These are phyloP conservation scores for Cyclotella choctawhatcheeana DNA, from an alignment of 108 stramenopile species.

Conservation along the genomic window DNA sequence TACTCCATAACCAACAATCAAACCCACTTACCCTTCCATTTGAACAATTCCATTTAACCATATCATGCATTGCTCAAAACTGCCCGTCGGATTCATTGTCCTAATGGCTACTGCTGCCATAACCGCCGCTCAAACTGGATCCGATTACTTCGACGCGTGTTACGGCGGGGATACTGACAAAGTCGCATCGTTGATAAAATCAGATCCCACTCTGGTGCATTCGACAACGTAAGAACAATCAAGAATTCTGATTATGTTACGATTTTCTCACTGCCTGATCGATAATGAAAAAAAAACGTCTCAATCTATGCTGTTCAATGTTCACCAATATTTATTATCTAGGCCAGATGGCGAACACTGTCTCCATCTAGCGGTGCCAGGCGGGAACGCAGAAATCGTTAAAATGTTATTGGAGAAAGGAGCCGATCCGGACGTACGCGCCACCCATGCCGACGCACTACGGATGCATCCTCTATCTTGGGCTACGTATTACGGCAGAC, in stretches of 20 bases:
- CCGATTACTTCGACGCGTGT: slow-evolving; percentile 30
- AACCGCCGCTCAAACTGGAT: no score
- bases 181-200: background rate
- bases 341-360: slow-evolving; percentile 75
- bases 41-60: no score
- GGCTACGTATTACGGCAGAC: slow-evolving; percentile 79
- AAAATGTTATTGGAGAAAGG: slow-evolving; percentile 58
- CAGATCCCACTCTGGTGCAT: slow-evolving; percentile 15
- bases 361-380: slow-evolving; percentile 74
- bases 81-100: no score
- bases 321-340: no score
- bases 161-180: slow-evolving; percentile 8
- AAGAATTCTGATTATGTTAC: background rate
- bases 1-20: no score
- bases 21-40: no score
- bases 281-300: no score
- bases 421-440: slow-evolving; percentile 80
- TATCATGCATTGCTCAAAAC: no score
- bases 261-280: background rate
- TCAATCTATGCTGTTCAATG: no score
- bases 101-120: no score
- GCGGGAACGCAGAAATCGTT: slow-evolving; percentile 59
- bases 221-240: background rate
- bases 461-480: slow-evolving; percentile 88
- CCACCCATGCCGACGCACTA: slow-evolving; percentile 68